Conservation (phyloP, 2,329 filamentous ascomycete species). For the Penicillium sp. region DNA sequence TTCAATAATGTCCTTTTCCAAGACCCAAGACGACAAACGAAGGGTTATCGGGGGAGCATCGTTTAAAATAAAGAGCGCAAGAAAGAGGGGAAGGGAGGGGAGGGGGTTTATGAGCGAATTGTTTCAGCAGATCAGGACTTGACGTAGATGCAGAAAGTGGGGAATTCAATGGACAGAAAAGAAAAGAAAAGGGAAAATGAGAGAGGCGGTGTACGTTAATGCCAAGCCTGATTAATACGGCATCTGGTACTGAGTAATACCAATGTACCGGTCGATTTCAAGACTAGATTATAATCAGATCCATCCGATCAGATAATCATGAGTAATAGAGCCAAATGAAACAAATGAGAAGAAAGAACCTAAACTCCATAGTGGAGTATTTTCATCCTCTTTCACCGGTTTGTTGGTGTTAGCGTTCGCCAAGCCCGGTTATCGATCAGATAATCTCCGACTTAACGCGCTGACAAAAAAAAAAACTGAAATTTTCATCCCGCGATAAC, state of each 20-base stretch:
- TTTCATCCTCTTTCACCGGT: neutral
- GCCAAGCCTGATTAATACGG: neutral
- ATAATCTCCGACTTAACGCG: constrained; percentile 28
- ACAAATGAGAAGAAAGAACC: neutral
- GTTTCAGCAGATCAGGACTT: constrained; percentile 4
- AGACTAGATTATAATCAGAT: neutral
- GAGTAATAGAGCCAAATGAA: neutral
- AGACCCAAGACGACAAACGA: constrained; percentile 16
- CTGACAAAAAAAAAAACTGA: constrained; percentile 1
- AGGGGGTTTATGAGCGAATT: constrained; percentile 23
- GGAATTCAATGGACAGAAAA: neutral
- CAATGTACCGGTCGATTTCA: too few relatives aligned
- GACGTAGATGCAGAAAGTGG: neutral
- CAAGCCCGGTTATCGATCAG: constrained; percentile 47
- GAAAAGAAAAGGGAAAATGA: constrained; percentile 1
- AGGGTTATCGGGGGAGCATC: constrained; percentile 24
- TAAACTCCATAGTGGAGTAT: neutral
- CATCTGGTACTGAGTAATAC: neutral
- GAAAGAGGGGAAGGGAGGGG: constrained; percentile 4
- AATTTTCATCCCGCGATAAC: constrained; percentile 15
- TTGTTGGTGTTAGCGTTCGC: constrained; percentile 14
- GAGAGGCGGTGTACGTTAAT: neutral
- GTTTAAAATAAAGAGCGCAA: neutral
- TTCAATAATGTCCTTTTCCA: constrained; percentile 8
- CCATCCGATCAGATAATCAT: neutral